Conservation (phyloP, 1,139 yeast genomes). For the Protomyces gravidus region DNA sequence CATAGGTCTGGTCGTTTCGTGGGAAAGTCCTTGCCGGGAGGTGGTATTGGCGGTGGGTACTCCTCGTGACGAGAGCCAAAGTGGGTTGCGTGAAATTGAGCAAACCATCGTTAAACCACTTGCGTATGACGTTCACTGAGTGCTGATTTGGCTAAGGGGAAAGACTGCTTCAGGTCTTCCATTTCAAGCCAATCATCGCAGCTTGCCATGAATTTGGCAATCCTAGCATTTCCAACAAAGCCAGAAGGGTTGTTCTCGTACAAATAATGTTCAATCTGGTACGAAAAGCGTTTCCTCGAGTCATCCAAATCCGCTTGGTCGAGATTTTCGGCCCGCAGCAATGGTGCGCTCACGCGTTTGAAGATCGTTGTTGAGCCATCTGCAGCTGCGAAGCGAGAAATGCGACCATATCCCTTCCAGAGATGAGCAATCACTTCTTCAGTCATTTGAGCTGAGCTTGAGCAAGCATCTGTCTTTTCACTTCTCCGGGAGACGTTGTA, state of each 20-base stretch:
- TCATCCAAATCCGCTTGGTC: not conserved
- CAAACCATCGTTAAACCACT: not conserved
- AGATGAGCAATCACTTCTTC: conserved; percentile 1
- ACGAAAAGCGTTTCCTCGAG: not conserved
- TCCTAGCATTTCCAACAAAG: not conserved
- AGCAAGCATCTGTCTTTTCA: too few relatives aligned
- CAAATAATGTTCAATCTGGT: conserved; percentile 6
- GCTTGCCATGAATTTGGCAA: not conserved
- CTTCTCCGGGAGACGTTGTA: too few relatives aligned
- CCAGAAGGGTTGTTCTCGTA: not conserved
- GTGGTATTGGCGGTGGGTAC: not conserved
- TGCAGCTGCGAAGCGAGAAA: not conserved
- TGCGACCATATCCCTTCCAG: conserved; percentile 10
- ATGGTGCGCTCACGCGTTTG: not conserved
- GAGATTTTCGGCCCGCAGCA: not conserved
- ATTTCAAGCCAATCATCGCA: not conserved
- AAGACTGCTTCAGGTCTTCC: not conserved
- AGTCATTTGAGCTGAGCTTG: too few relatives aligned
- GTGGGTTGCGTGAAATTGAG: conserved; percentile 2
- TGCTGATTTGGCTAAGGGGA: not conserved
- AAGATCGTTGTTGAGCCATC: not conserved
- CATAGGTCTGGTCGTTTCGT: not conserved
- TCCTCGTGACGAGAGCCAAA: not conserved
- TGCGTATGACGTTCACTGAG: not conserved
- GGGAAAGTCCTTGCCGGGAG: not conserved